Percentiles rank a stretch among this genome's conserved stretches.
phyloP scores from a whole-genome alignment of 305 asterid genomes.

The Solanum chacoense region DNA sequence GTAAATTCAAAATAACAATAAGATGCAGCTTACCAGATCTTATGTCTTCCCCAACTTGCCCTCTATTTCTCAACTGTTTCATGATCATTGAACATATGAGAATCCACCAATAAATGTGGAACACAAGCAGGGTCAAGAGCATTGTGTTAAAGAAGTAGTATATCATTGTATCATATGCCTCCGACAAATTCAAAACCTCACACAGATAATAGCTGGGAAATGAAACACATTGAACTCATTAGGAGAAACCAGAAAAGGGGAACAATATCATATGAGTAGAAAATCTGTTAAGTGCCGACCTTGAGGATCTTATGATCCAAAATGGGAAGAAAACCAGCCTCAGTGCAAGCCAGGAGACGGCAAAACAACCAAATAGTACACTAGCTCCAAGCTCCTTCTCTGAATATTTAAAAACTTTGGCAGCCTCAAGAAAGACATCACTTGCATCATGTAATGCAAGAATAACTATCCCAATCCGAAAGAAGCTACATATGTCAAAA shows the following conservation, averaged over 20 bases:
- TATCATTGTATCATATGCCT: constrained; percentile 15
- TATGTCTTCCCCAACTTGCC: constrained; percentile 92
- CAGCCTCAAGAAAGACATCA: constrained; percentile 90
- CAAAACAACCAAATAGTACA: constrained; percentile 68
- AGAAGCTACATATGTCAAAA: constrained; percentile 39
- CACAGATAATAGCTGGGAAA: constrained; percentile 44
- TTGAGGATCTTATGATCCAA: constrained; percentile 73
- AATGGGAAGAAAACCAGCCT: constrained; percentile 82
- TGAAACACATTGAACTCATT: constrained; percentile 20
- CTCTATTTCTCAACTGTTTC: constrained; percentile 76
- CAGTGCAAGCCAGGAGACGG: constrained; percentile 73
- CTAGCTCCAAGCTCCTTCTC: constrained; percentile 84
- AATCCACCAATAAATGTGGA: constrained; percentile 94
- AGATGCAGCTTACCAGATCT: constrained; percentile 62
- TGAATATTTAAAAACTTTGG: constrained; percentile 84
- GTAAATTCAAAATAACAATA: not conserved
- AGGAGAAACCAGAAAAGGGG: constrained; percentile 8
- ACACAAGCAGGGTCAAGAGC: constrained; percentile 65
- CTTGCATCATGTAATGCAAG: constrained; percentile 95
- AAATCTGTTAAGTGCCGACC: constrained; percentile 29
- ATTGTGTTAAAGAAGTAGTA: constrained; percentile 84
- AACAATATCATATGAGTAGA: not conserved
- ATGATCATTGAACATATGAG: constrained; percentile 79
- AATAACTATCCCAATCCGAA: constrained; percentile 62
- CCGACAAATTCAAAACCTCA: constrained; percentile 38